These are phyloP conservation scores for Salix purpurea DNA, from an alignment of 345 rosid genomes.

Conservation along the genomic window DNA sequence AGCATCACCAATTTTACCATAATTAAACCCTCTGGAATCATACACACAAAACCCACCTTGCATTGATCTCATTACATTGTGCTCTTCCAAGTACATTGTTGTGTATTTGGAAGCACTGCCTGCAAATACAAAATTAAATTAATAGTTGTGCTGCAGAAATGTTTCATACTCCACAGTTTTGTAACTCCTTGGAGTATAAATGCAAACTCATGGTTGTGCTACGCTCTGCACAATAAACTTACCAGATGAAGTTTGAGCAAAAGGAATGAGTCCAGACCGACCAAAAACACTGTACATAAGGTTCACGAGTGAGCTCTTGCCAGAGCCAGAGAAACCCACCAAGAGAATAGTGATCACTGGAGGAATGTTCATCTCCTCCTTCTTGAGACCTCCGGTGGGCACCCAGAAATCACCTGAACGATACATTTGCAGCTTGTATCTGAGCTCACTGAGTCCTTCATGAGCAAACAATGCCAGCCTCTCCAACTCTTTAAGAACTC, in stretches of 20 bases:
- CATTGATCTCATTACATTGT: slow-evolving; percentile 51
- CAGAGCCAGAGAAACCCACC: slow-evolving; percentile 54
- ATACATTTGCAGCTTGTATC: slow-evolving; percentile 44
- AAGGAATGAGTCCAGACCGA: slow-evolving; percentile 48
- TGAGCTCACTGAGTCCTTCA: slow-evolving; percentile 53
- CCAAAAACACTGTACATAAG: slow-evolving; percentile 66
- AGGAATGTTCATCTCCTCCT: slow-evolving; percentile 53
- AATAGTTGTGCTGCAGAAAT: background rate
- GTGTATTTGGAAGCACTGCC: slow-evolving; percentile 28
- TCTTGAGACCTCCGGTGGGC: slow-evolving; percentile 45
- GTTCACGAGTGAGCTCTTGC: slow-evolving; percentile 59
- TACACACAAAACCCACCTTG: slow-evolving; percentile 50
- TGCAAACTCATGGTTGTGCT: background rate
- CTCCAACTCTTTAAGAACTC: slow-evolving; percentile 48
- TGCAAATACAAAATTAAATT: slow-evolving; percentile 1
- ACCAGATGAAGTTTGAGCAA: slow-evolving; percentile 54
- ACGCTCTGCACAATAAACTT: background rate
- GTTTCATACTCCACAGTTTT: background rate
- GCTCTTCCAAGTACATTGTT: slow-evolving; percentile 52
- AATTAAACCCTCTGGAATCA: slow-evolving; percentile 53
- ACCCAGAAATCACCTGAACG: slow-evolving; percentile 62
- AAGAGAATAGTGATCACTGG: slow-evolving; percentile 46
- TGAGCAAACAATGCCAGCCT: slow-evolving; percentile 49
- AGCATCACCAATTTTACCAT: slow-evolving; percentile 24
- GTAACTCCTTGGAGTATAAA: background rate